These are phyloP conservation scores for Falciphora oryzae DNA, from an alignment of 2,329 filamentous ascomycete species.

Conservation along the genomic window DNA sequence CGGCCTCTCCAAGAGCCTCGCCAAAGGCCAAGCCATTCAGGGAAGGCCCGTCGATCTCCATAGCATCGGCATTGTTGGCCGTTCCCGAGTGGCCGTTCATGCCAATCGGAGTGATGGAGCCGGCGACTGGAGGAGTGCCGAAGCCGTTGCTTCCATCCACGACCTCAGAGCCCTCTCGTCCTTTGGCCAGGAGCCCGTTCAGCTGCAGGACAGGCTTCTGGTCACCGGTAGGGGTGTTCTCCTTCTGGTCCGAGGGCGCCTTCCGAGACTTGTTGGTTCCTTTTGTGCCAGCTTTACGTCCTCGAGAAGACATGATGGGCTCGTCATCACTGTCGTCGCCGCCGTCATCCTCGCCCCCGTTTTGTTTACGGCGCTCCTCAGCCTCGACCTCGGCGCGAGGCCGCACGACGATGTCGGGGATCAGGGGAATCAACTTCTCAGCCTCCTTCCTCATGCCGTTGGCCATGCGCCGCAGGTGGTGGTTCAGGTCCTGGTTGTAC, in stretches of 20 bases:
- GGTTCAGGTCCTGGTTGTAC: constrained; percentile 86
- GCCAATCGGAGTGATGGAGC: constrained; percentile 72
- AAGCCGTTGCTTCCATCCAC: constrained; percentile 82
- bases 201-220: constrained; percentile 67
- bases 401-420: constrained; percentile 85
- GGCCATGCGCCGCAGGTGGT: constrained; percentile 86
- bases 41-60: constrained; percentile 79
- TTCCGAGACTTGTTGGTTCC: constrained; percentile 74
- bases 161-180: constrained; percentile 68
- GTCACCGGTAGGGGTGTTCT: constrained; percentile 72
- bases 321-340: constrained; percentile 94
- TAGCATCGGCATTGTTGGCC: constrained; percentile 72
- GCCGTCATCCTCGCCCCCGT: constrained; percentile 75
- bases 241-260: constrained; percentile 64
- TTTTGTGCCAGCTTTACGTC: constrained; percentile 79
- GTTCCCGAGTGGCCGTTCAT: constrained; percentile 60
- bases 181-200: constrained; percentile 55
- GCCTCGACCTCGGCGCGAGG: constrained; percentile 92
- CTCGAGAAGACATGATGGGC: constrained; percentile 95
- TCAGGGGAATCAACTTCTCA: constrained; percentile 90
- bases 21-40: constrained; percentile 59
- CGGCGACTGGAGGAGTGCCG: constrained; percentile 69
- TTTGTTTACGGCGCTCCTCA: constrained; percentile 77
- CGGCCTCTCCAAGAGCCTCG: constrained; percentile 58
- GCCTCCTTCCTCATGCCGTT: constrained; percentile 96